phyloP scores from a whole-genome alignment of 169 alveolate species.

The Eimeria praecox region DNA sequence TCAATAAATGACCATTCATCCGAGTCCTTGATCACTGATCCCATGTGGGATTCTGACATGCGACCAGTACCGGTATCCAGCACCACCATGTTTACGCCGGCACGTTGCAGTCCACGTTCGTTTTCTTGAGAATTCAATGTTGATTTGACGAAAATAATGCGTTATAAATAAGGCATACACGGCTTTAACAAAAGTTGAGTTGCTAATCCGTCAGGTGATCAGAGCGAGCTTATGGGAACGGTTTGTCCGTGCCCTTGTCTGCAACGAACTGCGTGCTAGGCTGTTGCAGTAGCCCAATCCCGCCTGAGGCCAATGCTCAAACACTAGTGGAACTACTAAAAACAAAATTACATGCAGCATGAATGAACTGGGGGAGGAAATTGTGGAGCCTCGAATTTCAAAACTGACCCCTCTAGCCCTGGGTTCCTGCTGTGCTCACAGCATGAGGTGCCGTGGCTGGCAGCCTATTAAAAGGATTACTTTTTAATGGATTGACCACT shows the following conservation, averaged over 20 bases:
- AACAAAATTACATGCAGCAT: background rate
- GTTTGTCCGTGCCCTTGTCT: background rate
- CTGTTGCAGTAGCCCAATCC: background rate
- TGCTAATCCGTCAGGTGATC: background rate
- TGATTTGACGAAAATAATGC: background rate
- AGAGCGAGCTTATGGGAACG: background rate
- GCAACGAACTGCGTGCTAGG: background rate
- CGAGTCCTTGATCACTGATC: constrained; percentile 70
- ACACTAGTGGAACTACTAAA: background rate
- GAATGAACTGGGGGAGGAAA: background rate
- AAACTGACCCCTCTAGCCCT: background rate
- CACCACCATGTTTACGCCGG: constrained; percentile 16
- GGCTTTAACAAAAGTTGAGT: background rate
- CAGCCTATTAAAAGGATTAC: too few species aligned
- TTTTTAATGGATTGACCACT: too few species aligned
- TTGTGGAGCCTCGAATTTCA: background rate
- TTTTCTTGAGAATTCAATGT: background rate
- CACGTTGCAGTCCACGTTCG: background rate
- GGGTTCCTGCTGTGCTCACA: background rate
- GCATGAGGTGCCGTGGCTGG: background rate
- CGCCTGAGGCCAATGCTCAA: background rate
- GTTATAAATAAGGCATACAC: background rate
- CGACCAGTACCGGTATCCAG: constrained; percentile 37
- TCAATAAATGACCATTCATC: constrained; percentile 82
- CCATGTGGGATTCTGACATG: constrained; percentile 68